These are phyloP conservation scores for Magnusiomyces ingens DNA, from an alignment of 1,139 yeast genomes.

Conservation along the genomic window DNA sequence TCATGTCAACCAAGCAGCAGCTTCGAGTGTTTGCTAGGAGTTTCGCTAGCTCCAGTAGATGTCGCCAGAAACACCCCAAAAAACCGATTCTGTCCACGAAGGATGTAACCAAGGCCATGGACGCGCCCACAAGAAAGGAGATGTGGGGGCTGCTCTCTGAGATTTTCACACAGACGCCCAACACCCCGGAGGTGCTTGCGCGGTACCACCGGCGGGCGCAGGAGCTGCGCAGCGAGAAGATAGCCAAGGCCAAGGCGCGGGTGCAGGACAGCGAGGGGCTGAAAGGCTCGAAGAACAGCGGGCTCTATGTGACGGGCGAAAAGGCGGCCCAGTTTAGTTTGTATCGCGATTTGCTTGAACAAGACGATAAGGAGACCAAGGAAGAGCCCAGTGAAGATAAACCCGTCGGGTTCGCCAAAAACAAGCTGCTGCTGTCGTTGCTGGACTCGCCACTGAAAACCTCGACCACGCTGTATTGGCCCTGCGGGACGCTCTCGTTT, in stretches of 20 bases:
- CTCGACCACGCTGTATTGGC: constrained; percentile 31
- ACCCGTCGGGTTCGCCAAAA: not conserved
- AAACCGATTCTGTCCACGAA: no score
- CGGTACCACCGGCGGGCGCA: constrained; percentile 5
- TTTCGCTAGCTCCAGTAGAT: no score
- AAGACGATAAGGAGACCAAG: not conserved
- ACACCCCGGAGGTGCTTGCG: constrained; percentile 4
- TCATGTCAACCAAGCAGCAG: not conserved
- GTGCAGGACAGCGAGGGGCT: not conserved
- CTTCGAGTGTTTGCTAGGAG: no score
- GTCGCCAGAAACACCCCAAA: no score
- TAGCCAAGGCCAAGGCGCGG: not conserved
- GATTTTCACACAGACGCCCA: constrained; percentile 4
- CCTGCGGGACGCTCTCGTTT: constrained; percentile 28
- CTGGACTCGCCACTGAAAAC: not conserved
- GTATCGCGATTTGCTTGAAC: not conserved
- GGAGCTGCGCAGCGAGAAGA: not conserved
- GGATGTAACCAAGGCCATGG: no score
- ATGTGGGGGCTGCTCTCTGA: constrained; percentile 16
- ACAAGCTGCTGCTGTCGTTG: not conserved
- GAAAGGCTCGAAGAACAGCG: not conserved
- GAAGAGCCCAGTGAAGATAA: not conserved
- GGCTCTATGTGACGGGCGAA: not conserved
- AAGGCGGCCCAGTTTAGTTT: not conserved
- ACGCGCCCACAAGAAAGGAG: constrained; percentile 21